phyloP scores from a whole-genome alignment of 208 protist species.

The Trypanosoma cruzi region DNA sequence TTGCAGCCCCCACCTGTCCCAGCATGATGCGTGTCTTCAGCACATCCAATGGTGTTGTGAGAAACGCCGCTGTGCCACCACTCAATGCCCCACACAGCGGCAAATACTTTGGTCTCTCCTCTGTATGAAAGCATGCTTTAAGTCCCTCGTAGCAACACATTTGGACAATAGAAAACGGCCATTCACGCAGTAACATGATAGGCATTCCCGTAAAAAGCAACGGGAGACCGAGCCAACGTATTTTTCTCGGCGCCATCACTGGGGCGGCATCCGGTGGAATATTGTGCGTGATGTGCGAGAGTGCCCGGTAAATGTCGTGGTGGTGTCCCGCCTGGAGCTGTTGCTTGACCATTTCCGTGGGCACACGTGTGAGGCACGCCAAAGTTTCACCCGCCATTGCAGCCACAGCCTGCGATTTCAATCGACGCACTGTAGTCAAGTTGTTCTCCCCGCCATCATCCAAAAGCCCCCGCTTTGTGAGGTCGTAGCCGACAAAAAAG shows the following conservation, averaged over 20 bases:
- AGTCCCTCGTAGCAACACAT: slow-evolving; percentile 92
- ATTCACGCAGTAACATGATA: slow-evolving; percentile 84
- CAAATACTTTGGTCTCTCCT: slow-evolving; percentile 35
- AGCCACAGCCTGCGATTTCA: slow-evolving; percentile 51
- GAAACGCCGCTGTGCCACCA: slow-evolving; percentile 82
- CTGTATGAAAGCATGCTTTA: slow-evolving; percentile 46
- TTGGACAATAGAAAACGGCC: slow-evolving; percentile 93
- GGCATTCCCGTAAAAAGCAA: slow-evolving; percentile 82
- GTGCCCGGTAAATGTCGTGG: slow-evolving; percentile 31
- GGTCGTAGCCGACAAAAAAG: slow-evolving; percentile 92
- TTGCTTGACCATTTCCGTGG: slow-evolving; percentile 93
- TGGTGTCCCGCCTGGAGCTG: slow-evolving; percentile 85
- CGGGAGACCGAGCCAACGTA: slow-evolving; percentile 42
- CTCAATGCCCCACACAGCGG: slow-evolving; percentile 82
- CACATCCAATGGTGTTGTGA: slow-evolving; percentile 94
- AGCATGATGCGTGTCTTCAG: slow-evolving; percentile 95
- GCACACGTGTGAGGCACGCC: slow-evolving; percentile 88
- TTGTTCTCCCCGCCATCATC: slow-evolving; percentile 3
- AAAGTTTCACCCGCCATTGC: slow-evolving; percentile 80
- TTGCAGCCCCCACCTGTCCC: slow-evolving; percentile 21
- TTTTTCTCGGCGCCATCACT: slow-evolving; percentile 2
- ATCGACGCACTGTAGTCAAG: slow-evolving; percentile 2
- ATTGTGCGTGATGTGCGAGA: slow-evolving; percentile 57
- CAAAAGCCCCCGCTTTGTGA: slow-evolving; percentile 33
- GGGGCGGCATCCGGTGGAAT: slow-evolving; percentile 7